phyloP scores from a whole-genome alignment of 441 rosid genomes.

The Melastoma candidum region DNA sequence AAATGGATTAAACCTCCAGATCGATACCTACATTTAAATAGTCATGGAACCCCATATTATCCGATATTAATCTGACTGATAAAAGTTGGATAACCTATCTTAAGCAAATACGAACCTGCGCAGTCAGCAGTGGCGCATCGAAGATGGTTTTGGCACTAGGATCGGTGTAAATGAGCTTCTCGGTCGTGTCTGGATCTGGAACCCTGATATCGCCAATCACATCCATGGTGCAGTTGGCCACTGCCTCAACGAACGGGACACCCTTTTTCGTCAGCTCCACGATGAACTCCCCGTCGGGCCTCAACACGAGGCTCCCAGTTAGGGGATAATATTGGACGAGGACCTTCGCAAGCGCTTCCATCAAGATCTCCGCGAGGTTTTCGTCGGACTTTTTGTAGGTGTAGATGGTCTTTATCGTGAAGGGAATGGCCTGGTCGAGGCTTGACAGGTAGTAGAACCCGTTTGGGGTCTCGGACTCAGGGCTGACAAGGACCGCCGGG shows the following conservation, averaged over 20 bases:
- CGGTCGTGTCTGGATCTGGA: constrained; percentile 8
- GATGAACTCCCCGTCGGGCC: constrained; percentile 12
- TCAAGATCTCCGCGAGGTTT: constrained; percentile 5
- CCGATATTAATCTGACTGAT: neutral
- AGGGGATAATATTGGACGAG: constrained; percentile 21
- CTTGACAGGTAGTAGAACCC: constrained; percentile 19
- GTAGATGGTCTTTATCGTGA: constrained; percentile 7
- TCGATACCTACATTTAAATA: no score
- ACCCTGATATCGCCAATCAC: constrained; percentile 21
- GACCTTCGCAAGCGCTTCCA: constrained; percentile 21
- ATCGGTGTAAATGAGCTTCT: constrained; percentile 11
- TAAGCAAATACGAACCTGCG: constrained; percentile 13
- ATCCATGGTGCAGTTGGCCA: constrained; percentile 10
- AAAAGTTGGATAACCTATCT: neutral
- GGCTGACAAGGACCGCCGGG: constrained; percentile 6
- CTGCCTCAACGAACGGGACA: constrained; percentile 25
- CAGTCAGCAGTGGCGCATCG: constrained; percentile 16
- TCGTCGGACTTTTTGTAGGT: constrained; percentile 2
- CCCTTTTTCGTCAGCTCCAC: constrained; percentile 21
- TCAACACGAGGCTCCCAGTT: constrained; percentile 9
- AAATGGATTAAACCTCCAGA: no score
- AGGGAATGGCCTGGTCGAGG: constrained; percentile 18
- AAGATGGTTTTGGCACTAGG: constrained; percentile 7
- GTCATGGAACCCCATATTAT: no score
- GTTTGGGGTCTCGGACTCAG: constrained; percentile 7